A percentile compares a stretch with the other conserved stretches of the same genome.
phyloP scores from a whole-genome alignment of 2,329 filamentous ascomycete species.

The Lachnellula arida region DNA sequence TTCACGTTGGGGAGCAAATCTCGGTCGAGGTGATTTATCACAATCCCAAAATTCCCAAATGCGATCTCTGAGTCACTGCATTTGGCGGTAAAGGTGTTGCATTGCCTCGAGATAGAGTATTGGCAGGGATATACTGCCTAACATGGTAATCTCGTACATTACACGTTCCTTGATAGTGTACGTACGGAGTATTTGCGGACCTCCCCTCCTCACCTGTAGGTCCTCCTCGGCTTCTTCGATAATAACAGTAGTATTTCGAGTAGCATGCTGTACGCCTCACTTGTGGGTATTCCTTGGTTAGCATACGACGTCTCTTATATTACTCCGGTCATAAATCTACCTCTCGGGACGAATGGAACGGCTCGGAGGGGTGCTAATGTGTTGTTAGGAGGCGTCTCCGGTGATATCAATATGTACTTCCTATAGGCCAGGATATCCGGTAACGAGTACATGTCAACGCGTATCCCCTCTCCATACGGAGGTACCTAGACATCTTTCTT shows the following conservation, averaged over 20 bases:
- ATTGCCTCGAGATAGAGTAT: not conserved
- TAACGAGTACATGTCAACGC: not conserved
- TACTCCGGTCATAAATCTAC: not conserved
- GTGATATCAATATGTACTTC: not conserved
- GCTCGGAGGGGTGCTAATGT: conserved; percentile 3
- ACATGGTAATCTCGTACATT: not conserved
- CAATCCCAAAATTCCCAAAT: conserved; percentile 1
- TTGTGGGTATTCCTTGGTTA: conserved; percentile 4
- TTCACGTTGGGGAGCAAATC: not conserved
- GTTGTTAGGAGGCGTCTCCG: not conserved
- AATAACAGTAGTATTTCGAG: not conserved
- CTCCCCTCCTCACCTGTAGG: too few relatives aligned
- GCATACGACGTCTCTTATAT: not conserved
- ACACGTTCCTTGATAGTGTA: not conserved
- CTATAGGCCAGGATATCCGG: not conserved
- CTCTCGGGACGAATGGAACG: not conserved
- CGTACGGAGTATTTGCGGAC: too few relatives aligned
- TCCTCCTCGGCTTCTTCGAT: not conserved
- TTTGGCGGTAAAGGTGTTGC: conserved; percentile 1
- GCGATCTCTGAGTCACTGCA: conserved; percentile 17
- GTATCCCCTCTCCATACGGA: not conserved
- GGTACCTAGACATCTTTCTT: not conserved
- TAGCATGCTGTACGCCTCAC: conserved; percentile 7
- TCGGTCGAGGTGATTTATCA: conserved; percentile 4
- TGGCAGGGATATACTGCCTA: conserved; percentile 1